A percentile compares a stretch with the other conserved stretches of the same genome.
phyloP scores from a whole-genome alignment of 306 rosid genomes.

The Morella rubra region DNA sequence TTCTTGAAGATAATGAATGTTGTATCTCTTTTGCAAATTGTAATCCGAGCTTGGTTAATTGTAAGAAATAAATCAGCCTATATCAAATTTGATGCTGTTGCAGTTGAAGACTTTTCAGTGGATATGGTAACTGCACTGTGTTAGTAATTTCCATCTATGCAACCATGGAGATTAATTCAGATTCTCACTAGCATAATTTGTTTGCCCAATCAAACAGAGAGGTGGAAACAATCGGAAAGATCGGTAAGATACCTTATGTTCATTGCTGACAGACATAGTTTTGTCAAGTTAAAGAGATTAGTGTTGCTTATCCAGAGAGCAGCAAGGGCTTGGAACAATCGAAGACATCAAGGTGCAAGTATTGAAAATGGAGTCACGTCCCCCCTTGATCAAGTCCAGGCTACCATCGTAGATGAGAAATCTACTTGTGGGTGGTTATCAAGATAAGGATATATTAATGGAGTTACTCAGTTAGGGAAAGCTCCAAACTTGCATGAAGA shows the following conservation, averaged over 20 bases:
- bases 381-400: slow-evolving; percentile 29
- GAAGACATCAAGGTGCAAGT: slow-evolving; percentile 36
- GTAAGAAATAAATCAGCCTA: slow-evolving; percentile 41
- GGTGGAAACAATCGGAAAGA: slow-evolving; percentile 35
- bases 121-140: slow-evolving; percentile 47
- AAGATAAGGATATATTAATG: slow-evolving; percentile 37
- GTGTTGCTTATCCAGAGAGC: slow-evolving; percentile 50
- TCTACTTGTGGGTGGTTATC: slow-evolving; percentile 53
- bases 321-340: slow-evolving; percentile 53
- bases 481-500: slow-evolving; percentile 24
- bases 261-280: slow-evolving; percentile 43
- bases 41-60: slow-evolving; percentile 63
- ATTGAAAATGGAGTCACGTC: slow-evolving; percentile 19
- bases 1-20: slow-evolving; percentile 47
- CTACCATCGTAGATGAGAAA: slow-evolving; percentile 56
- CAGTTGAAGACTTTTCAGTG: slow-evolving; percentile 24
- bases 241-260: slow-evolving; percentile 36
- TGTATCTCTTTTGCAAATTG: slow-evolving; percentile 55
- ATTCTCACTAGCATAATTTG: slow-evolving; percentile 24
- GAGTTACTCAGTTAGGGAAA: slow-evolving; percentile 35
- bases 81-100: slow-evolving; percentile 27
- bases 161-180: slow-evolving; percentile 15
- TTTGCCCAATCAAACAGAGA: slow-evolving; percentile 44
- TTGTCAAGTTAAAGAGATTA: slow-evolving; percentile 48
- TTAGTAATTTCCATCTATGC: slow-evolving; percentile 15